Base-by-base conservation (phyloP, 495 filamentous ascomycete genomes). In the Penicillium pancosmium region DNA sequence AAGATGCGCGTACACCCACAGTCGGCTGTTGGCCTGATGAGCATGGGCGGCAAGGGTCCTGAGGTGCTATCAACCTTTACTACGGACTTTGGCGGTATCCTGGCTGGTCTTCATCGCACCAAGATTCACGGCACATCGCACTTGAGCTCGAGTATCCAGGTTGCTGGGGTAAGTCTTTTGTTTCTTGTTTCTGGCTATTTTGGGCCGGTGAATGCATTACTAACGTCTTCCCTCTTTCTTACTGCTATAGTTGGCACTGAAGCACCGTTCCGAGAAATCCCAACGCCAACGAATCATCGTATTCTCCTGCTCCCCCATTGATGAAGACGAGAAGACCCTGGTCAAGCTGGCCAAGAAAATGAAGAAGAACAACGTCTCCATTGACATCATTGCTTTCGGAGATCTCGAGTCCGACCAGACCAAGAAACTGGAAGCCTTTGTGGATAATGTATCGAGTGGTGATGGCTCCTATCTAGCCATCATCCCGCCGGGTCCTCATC, bases 61-160 rank as follows among this genome's bases (percentile, higher is more conserved):
- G 95, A 99, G 77, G 92, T 98, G 56, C 83, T 98, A 40, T 93
- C 94, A 25, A 99, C 95, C 19, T 82, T 98, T 72, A 98, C 94
- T 50, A 90, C 91, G 47, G 93, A 98, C 70, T 90, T 93, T 65
- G 95, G 94, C 68, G 93, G 95, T 76, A 91, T 99, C 60, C 80
- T 97, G 61, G 90, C 94, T 49, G 94, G 94, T 53, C 79, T 99
- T 63, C 93, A 98, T 71, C 84, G 89, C 56, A 98, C 92, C 33
- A 97, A 97, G 80, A 96, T 98, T 70, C 85, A 88, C 63, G 94
- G 94, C 52, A 85, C 81, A 21, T 84, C 89, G 43, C 92, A 98
- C 73, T 82, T 98, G 27, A 86, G 90, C 57, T 97, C 93, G 6
- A 93, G 90, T 48, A 92, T 99, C 70, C 93, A 97, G 71, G 89